Conservation (phyloP, 1,284 basidiomycete species). For the Apiotrichum montevideense region DNA sequence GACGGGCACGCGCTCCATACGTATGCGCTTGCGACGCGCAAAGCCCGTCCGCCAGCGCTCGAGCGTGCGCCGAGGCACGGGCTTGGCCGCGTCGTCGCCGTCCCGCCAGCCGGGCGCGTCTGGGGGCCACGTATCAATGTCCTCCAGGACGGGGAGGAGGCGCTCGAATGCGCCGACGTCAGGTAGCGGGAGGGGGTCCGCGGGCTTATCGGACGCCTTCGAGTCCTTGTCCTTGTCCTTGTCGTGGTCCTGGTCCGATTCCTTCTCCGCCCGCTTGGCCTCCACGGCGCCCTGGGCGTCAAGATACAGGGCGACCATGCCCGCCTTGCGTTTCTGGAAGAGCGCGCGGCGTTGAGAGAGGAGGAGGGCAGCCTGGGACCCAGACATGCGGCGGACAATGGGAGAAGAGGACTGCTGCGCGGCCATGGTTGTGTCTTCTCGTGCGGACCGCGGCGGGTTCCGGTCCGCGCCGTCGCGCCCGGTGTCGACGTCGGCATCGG, state of each 20-base stretch:
- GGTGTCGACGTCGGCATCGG: conserved; percentile 11
- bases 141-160: conserved; percentile 32
- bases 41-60: conserved; percentile 27
- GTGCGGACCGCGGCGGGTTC: conserved; percentile 16
- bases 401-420: neutral
- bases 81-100: conserved; percentile 14
- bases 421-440: conserved; percentile 8
- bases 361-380: neutral
- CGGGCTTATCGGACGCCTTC: neutral
- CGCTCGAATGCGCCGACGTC: conserved; percentile 26
- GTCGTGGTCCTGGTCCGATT: neutral
- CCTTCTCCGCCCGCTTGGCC: neutral
- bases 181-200: conserved; percentile 6
- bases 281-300: conserved; percentile 33
- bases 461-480: conserved; percentile 17
- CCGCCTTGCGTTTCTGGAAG: conserved; percentile 34
- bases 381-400: conserved; percentile 7
- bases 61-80: conserved; percentile 10
- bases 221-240: neutral
- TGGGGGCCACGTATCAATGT: conserved; percentile 33
- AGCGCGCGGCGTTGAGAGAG: conserved; percentile 23
- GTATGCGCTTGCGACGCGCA: conserved; percentile 19
- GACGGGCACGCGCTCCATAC: conserved; percentile 21
- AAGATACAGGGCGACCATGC: conserved; percentile 34
- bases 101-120: conserved; percentile 35